Evolutionary conservation across 148 eudicot species (phyloP), one percentile per base, ranked within the genome.

Genomic region (Persicaria tinctoria): DNA sequence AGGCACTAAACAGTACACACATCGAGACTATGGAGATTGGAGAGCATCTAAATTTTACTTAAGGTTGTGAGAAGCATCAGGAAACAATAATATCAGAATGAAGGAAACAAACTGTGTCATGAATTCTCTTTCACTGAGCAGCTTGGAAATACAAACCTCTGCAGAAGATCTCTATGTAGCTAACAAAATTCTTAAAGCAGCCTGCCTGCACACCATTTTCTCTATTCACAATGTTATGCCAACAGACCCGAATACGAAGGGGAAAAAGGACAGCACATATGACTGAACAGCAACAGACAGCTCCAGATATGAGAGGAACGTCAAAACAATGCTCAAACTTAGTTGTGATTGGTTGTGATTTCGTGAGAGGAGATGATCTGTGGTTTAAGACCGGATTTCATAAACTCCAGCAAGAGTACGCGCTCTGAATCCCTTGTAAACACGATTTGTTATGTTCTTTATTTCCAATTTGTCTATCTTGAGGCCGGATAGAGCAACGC

Each of bases 381-480:
- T 44, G 46, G 11, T 13, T 59, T 81, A 95, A 18, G 98, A 89
- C 84, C 98, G 85, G n/a, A 95, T 81, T 87, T 90, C 88, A 80
- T 81, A 95, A 77, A 86, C 82, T 48, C 98, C 98, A 49, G 86
- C 93, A 54, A 82, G 85, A 27, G 96, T 92, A 23, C 84, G 88
- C 77, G 96, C 98, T 79, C 93, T 88, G 62, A 95, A 95, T 14
- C 97, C 96, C 81, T 95, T 95, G 86, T 86, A 89, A 71, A 91
- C 92, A 32, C 89, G 92, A 74, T 87, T 82, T 51, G 87, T 85
- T 13, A 86, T 75, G 69, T 92, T 95, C 79, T 83, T 85, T 59
- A 87, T 76, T 74, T 95, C 93, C 63, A 95, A 75, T 62, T 87
- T 90, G 74, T 89, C 92, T 20, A 91, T 88, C 76, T 87, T 84